Base-by-base conservation (phyloP, 1,139 yeast species). In the Pichia sp. region DNA sequence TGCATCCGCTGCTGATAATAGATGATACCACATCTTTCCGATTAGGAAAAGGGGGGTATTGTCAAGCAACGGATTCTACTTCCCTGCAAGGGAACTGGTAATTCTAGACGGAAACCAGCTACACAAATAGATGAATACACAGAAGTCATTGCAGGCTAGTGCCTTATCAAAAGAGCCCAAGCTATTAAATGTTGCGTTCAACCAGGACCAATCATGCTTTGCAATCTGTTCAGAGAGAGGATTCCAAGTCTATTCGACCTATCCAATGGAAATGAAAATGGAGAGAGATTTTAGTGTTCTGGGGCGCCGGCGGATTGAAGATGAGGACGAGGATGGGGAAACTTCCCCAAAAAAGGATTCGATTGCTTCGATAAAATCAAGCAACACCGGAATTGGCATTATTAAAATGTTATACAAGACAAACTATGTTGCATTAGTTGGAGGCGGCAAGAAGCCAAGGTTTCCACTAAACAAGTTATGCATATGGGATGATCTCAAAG, bases 131-230 rank as follows among this genome's bases (percentile, higher is more conserved):
- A 74, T 75, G 79, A 74, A 74, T 60, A 70, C 78, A 9, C 75
- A 72, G 47, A 62, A 62, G 26, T 66, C 73, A 18, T 58, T 72
- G 26, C 61, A 65, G 36, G 58, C 60, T 23, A 48, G 54, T 3
- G 26, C 45, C 25, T 53, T 56, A 25, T 54, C 65, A 21, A 59
- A 60, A 48, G 74, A 69, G 53, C 73, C 78, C 25, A 69, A 70
- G 51, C 73, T 85, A 40, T 71, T 85, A 25, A 76, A 82, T 56
- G 81, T 85, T 16, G 71, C 82, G 31, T 90, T 90, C 73, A 91
- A 91, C 69, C 96, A 89, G 69, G 96, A 90, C 69, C 88, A 84
- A 62, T 87, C 90, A 46, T 90, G 97, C 66, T 90, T 91, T 70
- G 88, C 96, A 23, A 74, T 88, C 31, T 88, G 95, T 48, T 86